A percentile compares a stretch with the other conserved stretches of the same genome.
phyloP scores from a whole-genome alignment of 176 grass and related monocot genomes.

The Saccharum spontaneum region DNA sequence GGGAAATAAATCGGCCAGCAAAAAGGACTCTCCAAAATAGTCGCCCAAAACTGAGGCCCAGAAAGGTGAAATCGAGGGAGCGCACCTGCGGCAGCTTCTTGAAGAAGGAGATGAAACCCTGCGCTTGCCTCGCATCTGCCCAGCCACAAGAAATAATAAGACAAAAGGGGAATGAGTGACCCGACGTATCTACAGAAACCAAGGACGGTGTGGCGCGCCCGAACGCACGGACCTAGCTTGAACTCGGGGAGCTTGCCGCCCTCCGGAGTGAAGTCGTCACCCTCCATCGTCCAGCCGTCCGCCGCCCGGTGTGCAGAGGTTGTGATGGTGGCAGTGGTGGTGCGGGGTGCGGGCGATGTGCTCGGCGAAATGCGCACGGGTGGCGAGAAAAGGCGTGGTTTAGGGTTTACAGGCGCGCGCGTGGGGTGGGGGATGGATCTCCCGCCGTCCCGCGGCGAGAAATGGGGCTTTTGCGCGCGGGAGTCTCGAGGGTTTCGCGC shows the following conservation, averaged over 20 bases:
- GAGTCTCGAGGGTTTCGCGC: neutral
- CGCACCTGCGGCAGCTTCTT: slow-evolving; percentile 71
- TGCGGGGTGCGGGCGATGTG: neutral
- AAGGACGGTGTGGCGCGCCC: neutral
- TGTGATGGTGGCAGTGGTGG: neutral
- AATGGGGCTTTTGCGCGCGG: neutral
- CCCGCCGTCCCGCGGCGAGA: neutral
- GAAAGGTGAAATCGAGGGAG: neutral
- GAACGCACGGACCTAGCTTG: slow-evolving; percentile 53
- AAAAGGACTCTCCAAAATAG: neutral
- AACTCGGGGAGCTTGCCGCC: slow-evolving; percentile 68
- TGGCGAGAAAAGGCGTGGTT: slow-evolving; percentile 13
- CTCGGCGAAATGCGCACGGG: slow-evolving; percentile 38
- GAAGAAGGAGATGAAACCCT: slow-evolving; percentile 98
- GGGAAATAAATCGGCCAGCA: slow-evolving; percentile 17
- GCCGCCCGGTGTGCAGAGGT: neutral
- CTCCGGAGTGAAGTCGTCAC: slow-evolving; percentile 36
- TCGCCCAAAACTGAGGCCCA: neutral
- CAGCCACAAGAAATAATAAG: neutral
- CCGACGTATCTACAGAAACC: neutral
- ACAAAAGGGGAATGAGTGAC: slow-evolving; percentile 4
- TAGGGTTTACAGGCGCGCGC: neutral
- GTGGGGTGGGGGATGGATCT: neutral
- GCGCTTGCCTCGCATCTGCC: slow-evolving; percentile 82
- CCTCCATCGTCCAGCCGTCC: slow-evolving; percentile 15